Evolutionary conservation across 2,329 filamentous ascomycete species (phyloP), one percentile per base, ranked within the genome.

Genomic region (Diaporthe vaccinii): DNA sequence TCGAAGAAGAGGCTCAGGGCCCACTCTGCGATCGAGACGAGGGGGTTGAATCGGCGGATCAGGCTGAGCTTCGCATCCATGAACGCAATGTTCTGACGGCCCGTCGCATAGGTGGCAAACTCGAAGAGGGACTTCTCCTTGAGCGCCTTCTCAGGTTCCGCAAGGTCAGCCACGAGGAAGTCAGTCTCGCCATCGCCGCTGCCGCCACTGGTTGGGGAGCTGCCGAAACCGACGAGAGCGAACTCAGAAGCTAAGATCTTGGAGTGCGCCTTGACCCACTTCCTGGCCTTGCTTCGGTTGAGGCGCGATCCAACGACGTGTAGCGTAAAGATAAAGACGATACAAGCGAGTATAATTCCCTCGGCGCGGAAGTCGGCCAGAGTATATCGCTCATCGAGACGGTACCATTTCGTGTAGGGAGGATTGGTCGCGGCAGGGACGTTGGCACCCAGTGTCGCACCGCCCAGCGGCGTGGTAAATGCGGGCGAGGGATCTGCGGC

Each of bases 371-470:
- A 99, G 84, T 99, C 97, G 81, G 89, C 89, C 76, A 93, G 87
- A 36, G 92, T 92, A 81, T 96, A 92, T 81, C 97, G 95, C 90
- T 98, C 96, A 90, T 98, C 97, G 77, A 98, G 88, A 74, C 95
- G 95, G 87, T 98, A 99, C 97, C 97, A 99, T 88, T 95, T 95
- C 70, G 95, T 98, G 84, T 93, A 98, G 20, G 94, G 94, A 36
- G 88, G 86, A 58, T 83, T 84, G 59, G 88, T 87, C 62, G 85
- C 83, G 59, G 86, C 87, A 76, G 89, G 88, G 44, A 81, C 79
- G 67, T 85, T 84, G 57, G 85, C 84, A 49, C 84, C 84, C 75
- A 88, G 83, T 74, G 88, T 84, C 77, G 88, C 85, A 76, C 87
- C 85, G 75, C 85, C 85, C 59, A 87, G 84, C 62, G 84, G 84